Evolutionary conservation across 164 flowering plant species (phyloP).

Genomic region (Berberis vulgaris): DNA sequence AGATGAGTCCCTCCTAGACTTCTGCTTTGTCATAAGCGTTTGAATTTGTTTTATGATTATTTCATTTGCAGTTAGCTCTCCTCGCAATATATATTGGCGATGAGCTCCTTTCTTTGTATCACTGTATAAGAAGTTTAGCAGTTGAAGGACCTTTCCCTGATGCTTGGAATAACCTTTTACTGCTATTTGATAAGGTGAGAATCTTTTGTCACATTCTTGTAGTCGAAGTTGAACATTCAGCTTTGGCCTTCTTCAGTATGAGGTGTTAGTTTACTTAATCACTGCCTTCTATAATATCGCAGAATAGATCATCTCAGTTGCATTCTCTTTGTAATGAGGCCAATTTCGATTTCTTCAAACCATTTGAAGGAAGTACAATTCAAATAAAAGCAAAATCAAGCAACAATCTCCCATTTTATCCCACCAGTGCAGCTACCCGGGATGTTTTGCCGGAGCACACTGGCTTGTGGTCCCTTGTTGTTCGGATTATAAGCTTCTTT

Average conservation of each 20-base stretch:
- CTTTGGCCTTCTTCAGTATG: neutral
- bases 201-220: neutral
- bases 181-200: conserved; percentile 65
- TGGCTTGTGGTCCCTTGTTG: too few species aligned
- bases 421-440: too few species aligned
- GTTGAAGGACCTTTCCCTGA: conserved; percentile 82
- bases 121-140: conserved; percentile 72
- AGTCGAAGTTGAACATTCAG: neutral
- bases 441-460: too few species aligned
- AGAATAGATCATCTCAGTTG: too few species aligned
- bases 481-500: too few species aligned
- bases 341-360: too few species aligned
- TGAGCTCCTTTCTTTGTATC: conserved; percentile 74
- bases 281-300: too few species aligned
- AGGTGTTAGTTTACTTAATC: neutral
- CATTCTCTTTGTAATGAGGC: too few species aligned
- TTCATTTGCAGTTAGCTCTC: conserved; percentile 58
- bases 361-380: too few species aligned
- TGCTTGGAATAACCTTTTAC: conserved; percentile 65
- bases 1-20: neutral
- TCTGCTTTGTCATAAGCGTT: neutral
- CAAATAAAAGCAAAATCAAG: too few species aligned
- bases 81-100: conserved; percentile 75
- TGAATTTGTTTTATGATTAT: neutral
- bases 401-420: too few species aligned